Percentiles rank a stretch among this genome's conserved stretches.
Evolutionary conservation across 2,329 filamentous ascomycete species (phyloP).

Genomic region (Paecilomyces sp.): DNA sequence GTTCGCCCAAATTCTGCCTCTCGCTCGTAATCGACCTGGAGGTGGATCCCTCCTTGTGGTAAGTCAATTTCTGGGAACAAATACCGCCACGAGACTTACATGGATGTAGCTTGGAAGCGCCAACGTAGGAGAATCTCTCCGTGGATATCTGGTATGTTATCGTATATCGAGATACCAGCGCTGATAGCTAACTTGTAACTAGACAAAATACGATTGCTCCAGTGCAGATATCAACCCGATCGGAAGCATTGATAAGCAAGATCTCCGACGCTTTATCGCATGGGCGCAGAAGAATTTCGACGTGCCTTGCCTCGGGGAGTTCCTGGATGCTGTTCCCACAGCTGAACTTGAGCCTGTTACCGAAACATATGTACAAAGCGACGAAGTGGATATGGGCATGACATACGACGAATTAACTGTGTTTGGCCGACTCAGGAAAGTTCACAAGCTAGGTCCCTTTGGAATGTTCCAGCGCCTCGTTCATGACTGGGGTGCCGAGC

Average conservation of each 20-base stretch:
- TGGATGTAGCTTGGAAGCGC: slow-evolving; percentile 47
- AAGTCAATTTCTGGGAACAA: neutral
- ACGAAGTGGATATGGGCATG: slow-evolving; percentile 46
- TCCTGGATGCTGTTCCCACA: slow-evolving; percentile 55
- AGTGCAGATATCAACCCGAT: slow-evolving; percentile 43
- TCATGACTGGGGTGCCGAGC: slow-evolving; percentile 37
- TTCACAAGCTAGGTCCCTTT: slow-evolving; percentile 45
- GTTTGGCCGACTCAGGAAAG: slow-evolving; percentile 30
- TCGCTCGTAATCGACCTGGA: slow-evolving; percentile 44
- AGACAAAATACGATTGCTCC: slow-evolving; percentile 60
- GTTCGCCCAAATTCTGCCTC: slow-evolving; percentile 57
- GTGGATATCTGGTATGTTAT: slow-evolving; percentile 3
- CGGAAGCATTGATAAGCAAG: slow-evolving; percentile 52
- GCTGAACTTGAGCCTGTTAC: slow-evolving; percentile 61
- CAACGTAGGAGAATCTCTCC: slow-evolving; percentile 48
- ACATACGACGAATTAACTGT: slow-evolving; percentile 47
- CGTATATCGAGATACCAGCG: neutral
- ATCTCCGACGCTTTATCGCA: slow-evolving; percentile 61
- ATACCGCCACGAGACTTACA: neutral
- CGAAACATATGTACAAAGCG: slow-evolving; percentile 29
- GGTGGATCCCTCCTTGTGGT: slow-evolving; percentile 52
- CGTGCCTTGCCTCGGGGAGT: slow-evolving; percentile 46
- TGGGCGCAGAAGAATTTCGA: slow-evolving; percentile 55
- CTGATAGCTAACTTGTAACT: slow-evolving; percentile 34
- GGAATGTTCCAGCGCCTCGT: slow-evolving; percentile 46